Percentiles rank a stretch among this genome's conserved stretches.
phyloP scores from a whole-genome alignment of 192 early-diverging fungal genomes.

The Backusella westeae region DNA sequence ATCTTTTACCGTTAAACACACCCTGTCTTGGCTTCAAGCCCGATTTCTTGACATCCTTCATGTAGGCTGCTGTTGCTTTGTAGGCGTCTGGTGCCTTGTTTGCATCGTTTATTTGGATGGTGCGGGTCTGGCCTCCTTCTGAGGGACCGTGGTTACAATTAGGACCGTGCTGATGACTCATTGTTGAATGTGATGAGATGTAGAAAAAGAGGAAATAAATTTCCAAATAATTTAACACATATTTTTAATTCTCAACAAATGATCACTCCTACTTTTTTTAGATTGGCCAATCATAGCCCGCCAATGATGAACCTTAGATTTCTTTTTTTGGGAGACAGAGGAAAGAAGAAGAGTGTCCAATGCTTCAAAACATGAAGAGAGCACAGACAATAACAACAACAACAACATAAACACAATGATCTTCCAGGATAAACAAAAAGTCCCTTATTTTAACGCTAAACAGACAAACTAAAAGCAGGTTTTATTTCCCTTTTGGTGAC shows the following conservation, averaged over 20 bases:
- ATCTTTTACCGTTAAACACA: slow-evolving; percentile 83
- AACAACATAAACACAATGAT: no score
- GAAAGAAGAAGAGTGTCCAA: no score
- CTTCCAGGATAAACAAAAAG: no score
- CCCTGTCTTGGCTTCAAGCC: slow-evolving; percentile 82
- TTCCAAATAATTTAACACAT: no score
- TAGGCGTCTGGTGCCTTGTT: slow-evolving; percentile 29
- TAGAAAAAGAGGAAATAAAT: neutral
- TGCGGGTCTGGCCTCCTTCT: neutral
- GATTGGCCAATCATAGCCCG: no score
- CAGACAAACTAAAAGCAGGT: neutral
- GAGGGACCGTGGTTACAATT: slow-evolving; percentile 18
- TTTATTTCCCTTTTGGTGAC: neutral
- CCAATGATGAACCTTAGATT: no score
- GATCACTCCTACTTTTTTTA: no score
- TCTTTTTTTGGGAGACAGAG: no score
- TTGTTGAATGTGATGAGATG: slow-evolving; percentile 6
- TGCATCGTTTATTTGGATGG: slow-evolving; percentile 24
- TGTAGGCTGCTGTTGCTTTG: slow-evolving; percentile 59
- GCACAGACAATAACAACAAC: no score
- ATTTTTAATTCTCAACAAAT: slow-evolving; percentile 4
- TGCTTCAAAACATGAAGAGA: no score
- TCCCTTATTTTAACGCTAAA: no score
- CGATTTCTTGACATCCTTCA: slow-evolving; percentile 65
- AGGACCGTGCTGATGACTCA: slow-evolving; percentile 32